Evolutionary conservation across 2,329 filamentous ascomycete genomes (phyloP).

Genomic region (Harringtonia lauricola): DNA sequence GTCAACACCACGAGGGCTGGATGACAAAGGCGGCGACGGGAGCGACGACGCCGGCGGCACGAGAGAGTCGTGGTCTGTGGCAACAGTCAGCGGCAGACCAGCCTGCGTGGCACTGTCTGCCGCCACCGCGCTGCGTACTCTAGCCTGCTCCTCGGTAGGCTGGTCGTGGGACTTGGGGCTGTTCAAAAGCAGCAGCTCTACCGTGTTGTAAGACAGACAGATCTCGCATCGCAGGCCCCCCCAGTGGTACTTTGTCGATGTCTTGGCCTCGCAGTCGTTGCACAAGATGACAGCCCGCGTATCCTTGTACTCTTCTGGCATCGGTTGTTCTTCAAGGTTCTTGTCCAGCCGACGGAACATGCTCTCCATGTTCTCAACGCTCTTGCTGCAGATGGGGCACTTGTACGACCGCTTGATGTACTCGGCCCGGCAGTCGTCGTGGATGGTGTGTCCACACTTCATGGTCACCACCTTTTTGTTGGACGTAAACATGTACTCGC

Average conservation of each 20-base stretch:
- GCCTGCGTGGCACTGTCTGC: not conserved
- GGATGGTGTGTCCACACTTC: slow-evolving; percentile 92
- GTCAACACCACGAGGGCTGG: not conserved
- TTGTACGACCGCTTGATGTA: slow-evolving; percentile 88
- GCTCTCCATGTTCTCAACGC: slow-evolving; percentile 93
- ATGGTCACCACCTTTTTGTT: slow-evolving; percentile 84
- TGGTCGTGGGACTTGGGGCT: slow-evolving; percentile 29
- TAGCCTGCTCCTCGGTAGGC: slow-evolving; percentile 11
- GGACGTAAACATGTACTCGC: slow-evolving; percentile 93
- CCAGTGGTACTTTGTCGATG: slow-evolving; percentile 86
- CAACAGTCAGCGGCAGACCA: not conserved
- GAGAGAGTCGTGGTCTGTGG: not conserved
- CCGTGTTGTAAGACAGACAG: slow-evolving; percentile 60
- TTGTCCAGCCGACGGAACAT: slow-evolving; percentile 87
- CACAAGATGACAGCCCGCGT: slow-evolving; percentile 78
- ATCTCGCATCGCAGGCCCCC: slow-evolving; percentile 79
- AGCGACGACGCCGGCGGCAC: not conserved
- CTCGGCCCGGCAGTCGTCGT: slow-evolving; percentile 77
- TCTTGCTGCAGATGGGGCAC: slow-evolving; percentile 93
- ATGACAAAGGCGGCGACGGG: not conserved
- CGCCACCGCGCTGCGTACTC: not conserved
- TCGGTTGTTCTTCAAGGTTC: slow-evolving; percentile 79
- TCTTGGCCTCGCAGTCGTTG: slow-evolving; percentile 88
- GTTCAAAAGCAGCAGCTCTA: slow-evolving; percentile 44
- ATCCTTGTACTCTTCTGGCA: slow-evolving; percentile 74